A percentile compares a stretch with the other conserved stretches of the same genome.
phyloP scores from a whole-genome alignment of 371 early-diverging fungal species.

The Lichtheimia hyalospora region DNA sequence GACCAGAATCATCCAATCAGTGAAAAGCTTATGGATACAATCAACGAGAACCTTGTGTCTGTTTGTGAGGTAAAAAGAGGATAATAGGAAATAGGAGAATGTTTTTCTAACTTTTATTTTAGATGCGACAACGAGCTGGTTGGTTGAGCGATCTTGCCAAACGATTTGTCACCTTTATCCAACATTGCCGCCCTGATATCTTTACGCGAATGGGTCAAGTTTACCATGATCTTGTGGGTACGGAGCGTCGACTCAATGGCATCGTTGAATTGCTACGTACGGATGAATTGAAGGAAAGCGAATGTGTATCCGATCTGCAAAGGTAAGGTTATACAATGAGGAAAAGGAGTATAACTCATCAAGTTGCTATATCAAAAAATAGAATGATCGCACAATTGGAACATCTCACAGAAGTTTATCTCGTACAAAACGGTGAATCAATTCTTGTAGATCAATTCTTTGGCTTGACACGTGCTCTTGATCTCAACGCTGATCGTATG shows the following conservation, averaged over 20 bases:
- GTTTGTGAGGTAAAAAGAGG: slow-evolving; percentile 51
- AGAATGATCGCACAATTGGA: slow-evolving; percentile 69
- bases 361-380: neutral
- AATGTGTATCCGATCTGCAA: slow-evolving; percentile 62
- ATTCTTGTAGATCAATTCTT: slow-evolving; percentile 55
- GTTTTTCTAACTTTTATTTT: neutral
- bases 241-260: slow-evolving; percentile 64
- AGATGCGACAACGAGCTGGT: slow-evolving; percentile 68
- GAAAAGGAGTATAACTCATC: neutral
- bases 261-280: slow-evolving; percentile 73
- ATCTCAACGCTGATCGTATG: slow-evolving; percentile 67
- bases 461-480: slow-evolving; percentile 54
- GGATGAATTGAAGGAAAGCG: slow-evolving; percentile 67
- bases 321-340: slow-evolving; percentile 17
- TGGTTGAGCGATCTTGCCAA: slow-evolving; percentile 68
- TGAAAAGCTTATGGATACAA: slow-evolving; percentile 56
- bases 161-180: slow-evolving; percentile 70
- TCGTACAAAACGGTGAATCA: slow-evolving; percentile 35
- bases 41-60: slow-evolving; percentile 51
- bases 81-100: no score
- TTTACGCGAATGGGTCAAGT: slow-evolving; percentile 71
- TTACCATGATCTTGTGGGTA: slow-evolving; percentile 69
- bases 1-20: slow-evolving; percentile 67
- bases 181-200: slow-evolving; percentile 63
- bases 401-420: slow-evolving; percentile 63